phyloP scores from a whole-genome alignment of 208 protist genomes.

The Naegleria fowleri region DNA sequence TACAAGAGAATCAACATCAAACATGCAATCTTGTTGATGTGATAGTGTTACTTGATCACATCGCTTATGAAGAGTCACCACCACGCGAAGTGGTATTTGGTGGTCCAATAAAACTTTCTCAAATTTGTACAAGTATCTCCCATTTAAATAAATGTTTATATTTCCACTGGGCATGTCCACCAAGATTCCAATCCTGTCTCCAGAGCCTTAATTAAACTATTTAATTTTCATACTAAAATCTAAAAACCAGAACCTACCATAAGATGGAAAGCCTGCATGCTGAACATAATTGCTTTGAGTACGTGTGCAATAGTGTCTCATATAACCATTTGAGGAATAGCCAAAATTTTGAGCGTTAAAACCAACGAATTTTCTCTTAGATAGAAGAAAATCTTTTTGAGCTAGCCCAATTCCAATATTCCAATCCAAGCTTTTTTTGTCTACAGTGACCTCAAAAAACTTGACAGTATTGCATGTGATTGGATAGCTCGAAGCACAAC shows the following conservation, averaged over 20 bases:
- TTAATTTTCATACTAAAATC: background rate
- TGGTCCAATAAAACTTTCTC: background rate
- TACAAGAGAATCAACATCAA: background rate
- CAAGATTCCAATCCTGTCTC: background rate
- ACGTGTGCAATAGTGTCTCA: background rate
- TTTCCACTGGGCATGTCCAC: background rate
- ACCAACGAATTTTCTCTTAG: background rate
- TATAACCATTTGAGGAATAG: background rate
- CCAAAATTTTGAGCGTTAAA: background rate
- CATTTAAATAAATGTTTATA: background rate
- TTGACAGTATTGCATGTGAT: background rate
- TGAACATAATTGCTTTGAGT: background rate
- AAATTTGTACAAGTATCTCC: background rate
- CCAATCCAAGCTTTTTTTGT: background rate
- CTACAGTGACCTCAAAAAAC: background rate
- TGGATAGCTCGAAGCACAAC: background rate
- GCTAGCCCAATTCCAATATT: background rate
- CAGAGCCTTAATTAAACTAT: background rate
- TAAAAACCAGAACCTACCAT: background rate
- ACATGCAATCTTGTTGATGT: background rate
- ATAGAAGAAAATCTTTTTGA: background rate
- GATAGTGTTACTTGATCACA: background rate
- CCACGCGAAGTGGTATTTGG: background rate
- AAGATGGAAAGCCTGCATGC: background rate
- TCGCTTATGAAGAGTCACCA: background rate